Conservation (phyloP, 495 filamentous ascomycete genomes). For the Neurospora sublineolata region DNA sequence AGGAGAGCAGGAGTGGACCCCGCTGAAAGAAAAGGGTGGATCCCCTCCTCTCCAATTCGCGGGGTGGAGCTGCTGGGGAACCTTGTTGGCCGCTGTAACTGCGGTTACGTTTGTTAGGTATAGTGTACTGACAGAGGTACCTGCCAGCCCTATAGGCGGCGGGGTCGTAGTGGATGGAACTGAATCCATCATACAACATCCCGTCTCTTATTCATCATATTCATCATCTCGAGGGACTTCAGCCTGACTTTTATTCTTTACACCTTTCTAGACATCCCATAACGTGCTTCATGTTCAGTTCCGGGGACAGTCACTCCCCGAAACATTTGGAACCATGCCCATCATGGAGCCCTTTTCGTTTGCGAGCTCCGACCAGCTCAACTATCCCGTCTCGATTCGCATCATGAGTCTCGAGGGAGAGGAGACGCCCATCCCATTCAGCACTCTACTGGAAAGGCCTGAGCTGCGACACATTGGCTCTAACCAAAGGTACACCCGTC, state of each 20-base stretch:
- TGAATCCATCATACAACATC: neutral
- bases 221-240: neutral
- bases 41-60: neutral
- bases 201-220: neutral
- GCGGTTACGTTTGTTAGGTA: neutral
- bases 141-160: neutral
- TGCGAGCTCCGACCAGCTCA: conserved; percentile 68
- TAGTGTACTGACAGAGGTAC: neutral
- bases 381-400: conserved; percentile 69
- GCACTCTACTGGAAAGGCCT: conserved; percentile 62
- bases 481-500: conserved; percentile 38
- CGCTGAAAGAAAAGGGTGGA: neutral
- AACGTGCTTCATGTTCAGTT: neutral
- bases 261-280: neutral
- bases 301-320: neutral
- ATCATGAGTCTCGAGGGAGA: conserved; percentile 84
- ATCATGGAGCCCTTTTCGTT: conserved; percentile 91
- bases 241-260: neutral
- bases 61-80: neutral
- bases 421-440: conserved; percentile 66
- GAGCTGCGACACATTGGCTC: conserved; percentile 80
- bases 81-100: neutral
- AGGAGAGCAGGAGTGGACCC: neutral
- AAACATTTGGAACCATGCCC: neutral
- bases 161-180: neutral